Percentiles rank a stretch among this genome's conserved stretches.
phyloP scores from a whole-genome alignment of 805 yeast genomes.

The Metschnikowia lunata region DNA sequence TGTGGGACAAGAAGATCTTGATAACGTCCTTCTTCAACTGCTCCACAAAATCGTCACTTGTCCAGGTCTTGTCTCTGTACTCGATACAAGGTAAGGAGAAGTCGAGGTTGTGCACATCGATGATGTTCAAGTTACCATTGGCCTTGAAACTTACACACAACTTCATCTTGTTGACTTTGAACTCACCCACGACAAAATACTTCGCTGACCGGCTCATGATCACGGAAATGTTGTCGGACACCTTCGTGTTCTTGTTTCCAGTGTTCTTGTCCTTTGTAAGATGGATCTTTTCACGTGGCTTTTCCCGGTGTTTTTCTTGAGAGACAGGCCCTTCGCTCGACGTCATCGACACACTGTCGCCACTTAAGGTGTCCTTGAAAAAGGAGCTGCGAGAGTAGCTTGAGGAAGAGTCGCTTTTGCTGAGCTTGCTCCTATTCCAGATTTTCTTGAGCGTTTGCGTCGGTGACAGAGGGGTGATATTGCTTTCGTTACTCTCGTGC shows the following conservation, averaged over 20 bases:
- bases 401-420: conserved; percentile 1
- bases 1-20: conserved; percentile 54
- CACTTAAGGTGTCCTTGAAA: conserved; percentile 1
- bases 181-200: conserved; percentile 37
- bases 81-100: conserved; percentile 52
- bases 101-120: conserved; percentile 72
- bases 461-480: conserved; percentile 8
- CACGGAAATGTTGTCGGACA: conserved; percentile 32
- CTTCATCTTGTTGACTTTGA: conserved; percentile 30
- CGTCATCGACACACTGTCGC: conserved; percentile 1
- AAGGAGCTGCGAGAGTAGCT: background rate
- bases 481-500: conserved; percentile 22
- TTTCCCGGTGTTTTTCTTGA: background rate
- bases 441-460: conserved; percentile 3
- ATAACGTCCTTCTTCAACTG: conserved; percentile 60
- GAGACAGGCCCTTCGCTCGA: conserved; percentile 1
- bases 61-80: conserved; percentile 64
- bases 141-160: conserved; percentile 75
- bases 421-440: conserved; percentile 1
- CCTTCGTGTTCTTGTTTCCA: background rate
- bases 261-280: conserved; percentile 1
- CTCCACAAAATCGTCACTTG: conserved; percentile 60
- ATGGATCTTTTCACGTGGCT: background rate
- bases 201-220: conserved; percentile 42
- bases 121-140: conserved; percentile 59